Evolutionary conservation across 192 early-diverging fungal species (phyloP), one percentile per base, ranked within the genome.

Genomic region (Coemansia umbellata): DNA sequence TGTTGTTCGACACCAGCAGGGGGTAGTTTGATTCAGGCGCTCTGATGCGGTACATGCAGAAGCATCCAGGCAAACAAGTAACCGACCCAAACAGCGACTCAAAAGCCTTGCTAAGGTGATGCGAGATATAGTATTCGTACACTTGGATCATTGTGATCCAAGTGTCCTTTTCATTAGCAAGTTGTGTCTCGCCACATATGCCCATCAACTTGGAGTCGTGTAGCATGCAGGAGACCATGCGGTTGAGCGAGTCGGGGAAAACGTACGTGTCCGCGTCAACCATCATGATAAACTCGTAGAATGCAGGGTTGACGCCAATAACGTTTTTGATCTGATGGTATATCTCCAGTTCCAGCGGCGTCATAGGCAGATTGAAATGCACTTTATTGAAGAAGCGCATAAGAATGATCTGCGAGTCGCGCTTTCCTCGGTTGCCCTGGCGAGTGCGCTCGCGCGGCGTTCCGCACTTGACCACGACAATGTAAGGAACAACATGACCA

Each of bases 61-160:
- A 99, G 84, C 97, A 98, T 48, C 95, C 95, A 17, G 95, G 95
- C 33, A 99, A 79, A 83, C 97, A 99, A 8, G 95, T 98, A 13
- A 98, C 95, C 7, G 89, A 91, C 5, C 95, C 95, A 66, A 98
- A 98, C 26, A 98, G 80, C 14, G 95, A 98, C 79, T 98, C 95
- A 42, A 98, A 98, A 0, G 95, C 92, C 74, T 98, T 98, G 53
- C 93, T 85, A 50, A 98, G 82, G 61, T 98, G 95, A 74, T 98
- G 95, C 31, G 87, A 91, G 55, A 98, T 96, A 78, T 90, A 98
- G 81, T 98, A 98, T 78, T 99, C 95, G 73, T 97, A 98, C 23
- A 99, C 92, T 72, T 98, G 95, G 71, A 99, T 98, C 94, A 97
- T 97, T 2, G 95, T 94, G 45, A 93, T 91, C 91, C 91, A 97